A percentile compares a stretch with the other conserved stretches of the same genome.
phyloP scores from a whole-genome alignment of 495 filamentous ascomycete species.

The Daldinia loculata region DNA sequence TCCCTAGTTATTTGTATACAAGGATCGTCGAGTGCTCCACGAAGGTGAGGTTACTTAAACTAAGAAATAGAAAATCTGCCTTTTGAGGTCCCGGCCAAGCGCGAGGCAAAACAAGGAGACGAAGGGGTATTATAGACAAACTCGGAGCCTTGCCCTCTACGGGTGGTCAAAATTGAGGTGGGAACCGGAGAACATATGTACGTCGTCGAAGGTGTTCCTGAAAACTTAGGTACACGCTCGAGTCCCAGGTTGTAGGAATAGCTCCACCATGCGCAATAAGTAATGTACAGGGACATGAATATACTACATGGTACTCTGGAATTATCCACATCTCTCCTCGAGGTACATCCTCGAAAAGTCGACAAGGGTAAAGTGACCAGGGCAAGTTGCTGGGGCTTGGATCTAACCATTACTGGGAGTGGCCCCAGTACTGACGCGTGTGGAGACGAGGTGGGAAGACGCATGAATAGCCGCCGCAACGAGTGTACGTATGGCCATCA shows the following conservation, averaged over 20 bases:
- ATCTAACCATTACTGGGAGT: slow-evolving; percentile 36
- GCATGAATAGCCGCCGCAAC: slow-evolving; percentile 42
- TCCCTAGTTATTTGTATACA: slow-evolving; percentile 40
- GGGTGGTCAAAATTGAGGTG: slow-evolving; percentile 35
- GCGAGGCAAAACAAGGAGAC: slow-evolving; percentile 38
- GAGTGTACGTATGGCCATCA: slow-evolving; percentile 6
- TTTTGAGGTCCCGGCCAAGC: slow-evolving; percentile 39
- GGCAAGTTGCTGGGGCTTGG: slow-evolving; percentile 35
- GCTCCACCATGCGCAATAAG: slow-evolving; percentile 31
- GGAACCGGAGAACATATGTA: slow-evolving; percentile 39
- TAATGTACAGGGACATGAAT: slow-evolving; percentile 40
- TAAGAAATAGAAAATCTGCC: slow-evolving; percentile 39
- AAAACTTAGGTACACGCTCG: slow-evolving; percentile 23
- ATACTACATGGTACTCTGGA: slow-evolving; percentile 28
- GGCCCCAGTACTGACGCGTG: slow-evolving; percentile 28
- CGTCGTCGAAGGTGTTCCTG: slow-evolving; percentile 38
- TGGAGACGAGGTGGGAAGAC: slow-evolving; percentile 29
- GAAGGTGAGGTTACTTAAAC: slow-evolving; percentile 15
- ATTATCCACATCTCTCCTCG: slow-evolving; percentile 34
- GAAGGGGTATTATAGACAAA: slow-evolving; percentile 45
- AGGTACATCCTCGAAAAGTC: slow-evolving; percentile 34
- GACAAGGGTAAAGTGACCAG: slow-evolving; percentile 33
- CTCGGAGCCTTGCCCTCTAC: slow-evolving; percentile 39
- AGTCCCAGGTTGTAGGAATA: slow-evolving; percentile 37
- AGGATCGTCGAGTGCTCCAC: slow-evolving; percentile 20